Base-by-base conservation (phyloP, 2,329 filamentous ascomycete species). In the Trichoderma atroviride region DNA sequence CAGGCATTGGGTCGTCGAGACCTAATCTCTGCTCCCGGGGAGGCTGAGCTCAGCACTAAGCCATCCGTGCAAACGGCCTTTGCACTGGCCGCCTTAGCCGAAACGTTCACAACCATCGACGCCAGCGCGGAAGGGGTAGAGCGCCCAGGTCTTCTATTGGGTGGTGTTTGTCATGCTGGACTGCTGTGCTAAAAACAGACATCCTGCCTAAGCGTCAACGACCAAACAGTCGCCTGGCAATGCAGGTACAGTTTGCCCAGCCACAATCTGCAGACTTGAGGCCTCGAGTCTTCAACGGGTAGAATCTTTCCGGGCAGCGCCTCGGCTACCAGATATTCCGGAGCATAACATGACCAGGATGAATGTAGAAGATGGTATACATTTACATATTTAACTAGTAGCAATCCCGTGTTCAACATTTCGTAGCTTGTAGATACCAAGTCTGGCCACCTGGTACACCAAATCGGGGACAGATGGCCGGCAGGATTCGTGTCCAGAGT, bases 41-140 rank as follows among this genome's bases (percentile, higher is more conserved):
- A 52, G 10, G 64, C 40, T 67, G 64, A 67, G 40, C 58, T 67
- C 55, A 67, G 64, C 64, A 58, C 64, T 67, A 67, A 37, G 55
- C 64, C 50, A 29, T 19, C 52, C 35, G 53, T 27, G n/a, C 19
- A 33, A 43, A 57, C 33, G 53, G 40, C n/a, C 64, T 59, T 59
- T 59, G 22, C 58, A 56, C 64, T 59, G 53, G 53, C 64, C 64
- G 55, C 55, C 64, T 67, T 66, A 66, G 63, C 53, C 63, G 63
- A 57, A 58, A 66, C 53, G 35, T 29, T 22, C 37, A 33, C 33
- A 40, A 40, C 43, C 14, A 7, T 31, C 22, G 43, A 6, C 14
- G 43, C 19, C 31, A 31, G n/a, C n/a, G 43, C 31, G n/a, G 11
- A 56, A 24, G 27, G 33, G 22, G 52, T 40, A 22, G 19, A 56